Evolutionary conservation across 768 basidiomycete genomes (phyloP), one percentile per base, ranked within the genome.

Genomic region (Cystobasidium tubakii): DNA sequence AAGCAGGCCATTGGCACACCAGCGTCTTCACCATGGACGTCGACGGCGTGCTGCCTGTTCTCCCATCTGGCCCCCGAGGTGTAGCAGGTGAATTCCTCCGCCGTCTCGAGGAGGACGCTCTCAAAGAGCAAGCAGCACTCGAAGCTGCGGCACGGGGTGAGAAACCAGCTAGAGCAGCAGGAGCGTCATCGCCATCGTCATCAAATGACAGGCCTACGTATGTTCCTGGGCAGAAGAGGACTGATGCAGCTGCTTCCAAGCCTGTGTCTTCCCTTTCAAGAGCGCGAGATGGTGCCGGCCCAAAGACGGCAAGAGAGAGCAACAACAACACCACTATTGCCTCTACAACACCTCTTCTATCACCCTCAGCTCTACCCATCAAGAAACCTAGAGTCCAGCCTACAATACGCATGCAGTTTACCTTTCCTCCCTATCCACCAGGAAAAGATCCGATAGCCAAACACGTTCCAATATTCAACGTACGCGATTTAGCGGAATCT

Each of bases 391-490:
- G 63, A 1, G 44, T 73, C 4, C 73, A 73, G 63, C 66, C 74
- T 9, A 75, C 74, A 50, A 71, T 75, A 29, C 66, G 74, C 23
- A 34, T 75, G 33, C 23, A 21, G 21, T 75, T 72, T 43, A 43
- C 53, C 19, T 67, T 75, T 19, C 60, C 53, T 23, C 29, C 25
- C n/a, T 57, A 55, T 33, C 39, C 70, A 1, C 36, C 74, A 2
- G 36, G 46, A 42, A 42, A 36, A 29, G 60, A 44, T 17, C 39
- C 67, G 21, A 55, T 46, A 34, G 62, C 65, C 1, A 65, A 74
- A 33, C 50, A 74, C 34, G 65, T 73, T 50, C 72, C 72, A 23
- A 46, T 66, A 7, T 73, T 75, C 66, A 60, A 75, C 39, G 31
- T 75, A 23, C 74, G 46, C 50, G 57, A 71, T 15, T 29, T 55